These are phyloP conservation scores for Ustilago xerochloae DNA, from an alignment of 1,284 basidiomycete genomes.

Conservation along the genomic window DNA sequence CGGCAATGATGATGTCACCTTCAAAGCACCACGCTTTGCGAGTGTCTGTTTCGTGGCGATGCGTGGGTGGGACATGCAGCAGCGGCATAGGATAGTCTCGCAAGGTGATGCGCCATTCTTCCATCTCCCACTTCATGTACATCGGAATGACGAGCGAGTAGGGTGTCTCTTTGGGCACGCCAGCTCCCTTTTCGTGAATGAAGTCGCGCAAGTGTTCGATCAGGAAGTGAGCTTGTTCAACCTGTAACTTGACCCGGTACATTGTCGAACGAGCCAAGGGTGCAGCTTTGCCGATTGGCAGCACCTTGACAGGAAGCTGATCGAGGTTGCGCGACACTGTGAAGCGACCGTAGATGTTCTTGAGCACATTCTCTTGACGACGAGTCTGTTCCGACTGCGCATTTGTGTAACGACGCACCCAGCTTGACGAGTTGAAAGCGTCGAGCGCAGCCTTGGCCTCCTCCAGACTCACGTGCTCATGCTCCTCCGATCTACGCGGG, in stretches of 20 bases:
- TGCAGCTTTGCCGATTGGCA: constrained; percentile 72
- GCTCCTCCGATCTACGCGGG: constrained; percentile 5
- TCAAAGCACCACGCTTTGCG: constrained; percentile 75
- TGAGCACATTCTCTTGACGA: constrained; percentile 70
- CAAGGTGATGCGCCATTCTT: constrained; percentile 75
- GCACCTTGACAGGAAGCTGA: constrained; percentile 71
- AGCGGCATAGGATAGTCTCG: constrained; percentile 78
- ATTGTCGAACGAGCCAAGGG: constrained; percentile 82
- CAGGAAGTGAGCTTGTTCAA: constrained; percentile 78
- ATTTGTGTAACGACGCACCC: constrained; percentile 72
- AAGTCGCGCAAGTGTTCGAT: constrained; percentile 75
- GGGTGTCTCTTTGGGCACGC: constrained; percentile 77
- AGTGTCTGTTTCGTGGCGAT: constrained; percentile 17
- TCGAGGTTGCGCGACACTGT: constrained; percentile 35
- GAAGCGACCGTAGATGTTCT: constrained; percentile 63
- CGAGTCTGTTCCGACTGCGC: constrained; percentile 69
- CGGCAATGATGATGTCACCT: constrained; percentile 85
- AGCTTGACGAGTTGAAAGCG: constrained; percentile 81
- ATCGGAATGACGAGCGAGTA: constrained; percentile 87
- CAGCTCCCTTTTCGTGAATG: constrained; percentile 77
- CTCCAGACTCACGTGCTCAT: constrained; percentile 50
- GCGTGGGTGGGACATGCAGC: constrained; percentile 69
- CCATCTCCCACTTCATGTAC: constrained; percentile 79
- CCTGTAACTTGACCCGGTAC: constrained; percentile 74
- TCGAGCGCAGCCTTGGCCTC: constrained; percentile 82